A percentile compares a stretch with the other conserved stretches of the same genome.
These are phyloP conservation scores for Calamus simplicifolius DNA, from an alignment of 176 grass and related monocot species.

Conservation along the genomic window DNA sequence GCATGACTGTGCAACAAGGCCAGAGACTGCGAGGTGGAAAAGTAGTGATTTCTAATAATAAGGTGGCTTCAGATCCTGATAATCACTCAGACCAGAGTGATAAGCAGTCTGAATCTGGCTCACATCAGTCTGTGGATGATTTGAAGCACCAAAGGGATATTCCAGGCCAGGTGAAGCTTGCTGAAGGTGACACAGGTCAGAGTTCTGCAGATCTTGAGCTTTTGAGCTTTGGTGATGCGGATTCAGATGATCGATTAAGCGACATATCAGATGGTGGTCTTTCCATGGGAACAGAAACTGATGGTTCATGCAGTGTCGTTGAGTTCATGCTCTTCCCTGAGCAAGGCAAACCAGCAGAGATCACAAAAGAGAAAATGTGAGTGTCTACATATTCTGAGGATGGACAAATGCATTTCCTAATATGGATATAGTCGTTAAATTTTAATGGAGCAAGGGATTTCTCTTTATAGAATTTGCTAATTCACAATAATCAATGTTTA, in stretches of 20 bases:
- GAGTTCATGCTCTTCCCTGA: constrained; percentile 42
- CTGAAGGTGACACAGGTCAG: constrained; percentile 3
- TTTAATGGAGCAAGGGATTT: no score
- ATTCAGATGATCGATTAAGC: constrained; percentile 67
- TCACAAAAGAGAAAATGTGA: constrained; percentile 27
- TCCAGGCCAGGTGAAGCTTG: constrained; percentile 25
- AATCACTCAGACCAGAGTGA: constrained; percentile 61
- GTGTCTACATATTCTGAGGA: background rate
- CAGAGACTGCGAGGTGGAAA: constrained; percentile 21
- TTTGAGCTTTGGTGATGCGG: constrained; percentile 43
- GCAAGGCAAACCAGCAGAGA: constrained; percentile 31
- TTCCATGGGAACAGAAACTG: constrained; percentile 76
- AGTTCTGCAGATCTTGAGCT: constrained; percentile 40
- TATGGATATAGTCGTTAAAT: no score
- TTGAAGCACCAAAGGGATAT: constrained; percentile 27
- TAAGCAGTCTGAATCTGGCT: constrained; percentile 65
- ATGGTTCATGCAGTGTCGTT: constrained; percentile 50
- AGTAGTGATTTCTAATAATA: constrained; percentile 15
- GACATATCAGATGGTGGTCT: constrained; percentile 78
- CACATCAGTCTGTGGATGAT: constrained; percentile 46
- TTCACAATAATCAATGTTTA: no score
- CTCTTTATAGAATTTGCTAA: no score
- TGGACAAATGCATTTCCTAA: no score
- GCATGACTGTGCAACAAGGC: constrained; percentile 29
- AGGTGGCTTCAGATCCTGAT: constrained; percentile 29